These are phyloP conservation scores for Neonectria sp. DNA, from an alignment of 2,329 filamentous ascomycete species.

Conservation along the genomic window DNA sequence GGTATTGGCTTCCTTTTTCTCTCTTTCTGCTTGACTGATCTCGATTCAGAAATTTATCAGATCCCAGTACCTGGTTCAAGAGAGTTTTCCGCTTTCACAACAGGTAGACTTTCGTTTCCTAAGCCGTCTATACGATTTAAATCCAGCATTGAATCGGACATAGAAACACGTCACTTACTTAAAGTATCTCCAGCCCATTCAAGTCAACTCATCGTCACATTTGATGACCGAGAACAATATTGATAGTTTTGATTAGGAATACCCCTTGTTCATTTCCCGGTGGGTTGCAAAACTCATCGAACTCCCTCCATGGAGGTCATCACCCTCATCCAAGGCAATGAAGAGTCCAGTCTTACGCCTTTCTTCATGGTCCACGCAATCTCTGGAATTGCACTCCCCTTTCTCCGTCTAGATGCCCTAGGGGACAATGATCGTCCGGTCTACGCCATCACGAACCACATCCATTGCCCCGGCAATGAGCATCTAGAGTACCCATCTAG, in stretches of 20 bases:
- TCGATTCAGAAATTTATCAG: conserved; percentile 5
- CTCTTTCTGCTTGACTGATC: conserved; percentile 3
- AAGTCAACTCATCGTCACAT: neutral
- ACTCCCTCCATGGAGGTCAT: conserved; percentile 39
- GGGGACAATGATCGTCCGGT: conserved; percentile 39
- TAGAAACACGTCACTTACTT: conserved; percentile 11
- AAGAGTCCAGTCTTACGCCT: conserved; percentile 36
- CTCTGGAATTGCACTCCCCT: conserved; percentile 42
- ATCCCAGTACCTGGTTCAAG: neutral
- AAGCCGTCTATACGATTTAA: conserved; percentile 1
- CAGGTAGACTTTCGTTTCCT: neutral
- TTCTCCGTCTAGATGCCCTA: conserved; percentile 38
- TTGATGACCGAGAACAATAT: conserved; percentile 6
- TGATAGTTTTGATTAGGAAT: conserved; percentile 5
- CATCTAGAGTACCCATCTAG: conserved; percentile 37
- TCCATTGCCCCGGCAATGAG: conserved; percentile 37
- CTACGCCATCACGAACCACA: conserved; percentile 43
- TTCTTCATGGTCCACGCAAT: conserved; percentile 44
- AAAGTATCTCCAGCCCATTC: conserved; percentile 24
- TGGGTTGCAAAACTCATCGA: conserved; percentile 16
- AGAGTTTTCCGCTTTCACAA: neutral
- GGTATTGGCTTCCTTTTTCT: conserved; percentile 17
- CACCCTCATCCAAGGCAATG: conserved; percentile 41
- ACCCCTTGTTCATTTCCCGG: conserved; percentile 10
- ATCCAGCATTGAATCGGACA: neutral